A percentile compares a stretch with the other conserved stretches of the same genome.
These are phyloP conservation scores for Dryas alaskensis DNA, from an alignment of 306 rosid genomes.

Conservation along the genomic window DNA sequence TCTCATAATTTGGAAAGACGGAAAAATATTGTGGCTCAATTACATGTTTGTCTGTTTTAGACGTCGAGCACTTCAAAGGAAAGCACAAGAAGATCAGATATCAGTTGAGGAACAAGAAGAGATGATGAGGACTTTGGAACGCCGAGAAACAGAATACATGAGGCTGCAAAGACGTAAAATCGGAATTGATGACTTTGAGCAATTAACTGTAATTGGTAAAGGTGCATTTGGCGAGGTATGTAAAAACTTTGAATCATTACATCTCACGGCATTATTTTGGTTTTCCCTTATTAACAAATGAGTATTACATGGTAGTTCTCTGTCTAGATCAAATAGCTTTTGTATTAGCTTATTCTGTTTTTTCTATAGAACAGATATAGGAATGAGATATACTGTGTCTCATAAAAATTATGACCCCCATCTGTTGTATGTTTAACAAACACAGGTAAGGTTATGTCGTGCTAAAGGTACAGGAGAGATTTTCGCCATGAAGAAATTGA, in stretches of 20 bases:
- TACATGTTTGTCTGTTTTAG: slow-evolving; percentile 38
- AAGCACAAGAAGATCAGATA: slow-evolving; percentile 80
- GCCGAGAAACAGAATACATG: slow-evolving; percentile 88
- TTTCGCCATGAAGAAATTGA: slow-evolving; percentile 95
- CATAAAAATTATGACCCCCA: background rate
- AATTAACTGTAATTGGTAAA: slow-evolving; percentile 83
- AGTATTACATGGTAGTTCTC: background rate
- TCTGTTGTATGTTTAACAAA: slow-evolving; percentile 9
- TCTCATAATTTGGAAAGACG: background rate
- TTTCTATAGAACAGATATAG: no score
- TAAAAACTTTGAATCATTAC: background rate
- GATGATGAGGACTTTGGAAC: slow-evolving; percentile 92
- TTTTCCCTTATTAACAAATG: slow-evolving; percentile 13
- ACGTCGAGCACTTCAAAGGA: slow-evolving; percentile 74
- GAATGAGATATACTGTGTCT: background rate
- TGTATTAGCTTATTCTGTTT: background rate
- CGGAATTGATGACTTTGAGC: slow-evolving; percentile 97
- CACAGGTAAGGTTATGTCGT: slow-evolving; percentile 87
- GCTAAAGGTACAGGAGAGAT: slow-evolving; percentile 79
- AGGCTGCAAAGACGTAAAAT: slow-evolving; percentile 88
- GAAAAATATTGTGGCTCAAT: background rate
- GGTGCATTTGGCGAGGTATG: slow-evolving; percentile 98
- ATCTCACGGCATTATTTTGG: background rate
- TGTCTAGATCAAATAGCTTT: background rate
- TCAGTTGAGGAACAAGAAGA: slow-evolving; percentile 83